Evolutionary conservation across 495 filamentous ascomycete genomes (phyloP).

Genomic region (Neurospora discreta): DNA sequence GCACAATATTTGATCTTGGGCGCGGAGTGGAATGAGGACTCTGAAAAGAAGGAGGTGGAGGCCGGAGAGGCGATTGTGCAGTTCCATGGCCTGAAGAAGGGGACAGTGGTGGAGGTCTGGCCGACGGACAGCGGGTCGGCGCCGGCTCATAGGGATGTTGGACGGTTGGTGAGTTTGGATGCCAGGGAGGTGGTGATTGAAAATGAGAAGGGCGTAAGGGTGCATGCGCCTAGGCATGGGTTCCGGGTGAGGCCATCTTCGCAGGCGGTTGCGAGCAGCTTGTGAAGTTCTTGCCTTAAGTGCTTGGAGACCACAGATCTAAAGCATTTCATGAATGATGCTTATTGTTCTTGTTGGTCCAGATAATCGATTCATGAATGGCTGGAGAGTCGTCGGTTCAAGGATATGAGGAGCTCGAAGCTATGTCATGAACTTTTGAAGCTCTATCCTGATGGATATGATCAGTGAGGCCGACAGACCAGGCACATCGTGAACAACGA

Average conservation of each 20-base stretch:
- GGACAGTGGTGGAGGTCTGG: constrained; percentile 39
- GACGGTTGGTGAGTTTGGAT: constrained; percentile 36
- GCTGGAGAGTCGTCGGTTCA: neutral
- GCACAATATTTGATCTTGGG: constrained; percentile 29
- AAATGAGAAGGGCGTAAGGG: constrained; percentile 30
- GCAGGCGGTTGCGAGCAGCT: neutral
- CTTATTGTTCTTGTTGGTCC: neutral
- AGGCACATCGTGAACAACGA: neutral
- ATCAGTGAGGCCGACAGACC: neutral
- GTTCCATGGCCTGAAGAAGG: constrained; percentile 30
- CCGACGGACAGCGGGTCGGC: constrained; percentile 42
- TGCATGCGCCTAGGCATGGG: constrained; percentile 46
- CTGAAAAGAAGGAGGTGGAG: constrained; percentile 30
- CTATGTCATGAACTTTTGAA: neutral
- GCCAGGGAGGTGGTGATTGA: constrained; percentile 42
- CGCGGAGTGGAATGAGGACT: constrained; percentile 21
- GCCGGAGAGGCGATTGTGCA: constrained; percentile 20
- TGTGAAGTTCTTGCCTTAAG: neutral
- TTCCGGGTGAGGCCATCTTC: constrained; percentile 32
- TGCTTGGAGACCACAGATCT: neutral
- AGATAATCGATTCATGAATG: neutral
- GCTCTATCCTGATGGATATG: neutral
- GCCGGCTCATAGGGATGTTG: constrained; percentile 40
- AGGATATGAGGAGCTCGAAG: neutral
- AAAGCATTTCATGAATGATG: neutral